phyloP scores from a whole-genome alignment of 78 protist genomes.

The Polysphondylium violaceum region DNA sequence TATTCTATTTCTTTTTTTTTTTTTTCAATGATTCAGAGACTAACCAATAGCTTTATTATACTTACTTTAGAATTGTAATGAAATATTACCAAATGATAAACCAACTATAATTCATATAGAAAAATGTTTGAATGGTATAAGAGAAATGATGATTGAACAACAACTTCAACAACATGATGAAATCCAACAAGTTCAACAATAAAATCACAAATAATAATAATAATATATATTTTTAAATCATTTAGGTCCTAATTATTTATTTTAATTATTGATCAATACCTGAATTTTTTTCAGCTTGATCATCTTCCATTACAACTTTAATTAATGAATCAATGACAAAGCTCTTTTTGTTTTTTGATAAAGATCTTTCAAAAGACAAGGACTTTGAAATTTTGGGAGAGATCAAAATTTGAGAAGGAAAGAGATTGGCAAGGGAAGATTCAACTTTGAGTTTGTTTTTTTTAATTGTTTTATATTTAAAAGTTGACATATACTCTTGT shows the following conservation, averaged over 20 bases:
- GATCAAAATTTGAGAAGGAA: slow-evolving; percentile 17
- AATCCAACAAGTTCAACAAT: too few relatives aligned
- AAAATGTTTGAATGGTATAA: slow-evolving; percentile 1
- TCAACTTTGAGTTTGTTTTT: background rate
- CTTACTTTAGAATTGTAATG: slow-evolving; percentile 57
- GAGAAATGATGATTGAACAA: too few relatives aligned
- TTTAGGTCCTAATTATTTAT: too few relatives aligned
- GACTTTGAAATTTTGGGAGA: too few relatives aligned
- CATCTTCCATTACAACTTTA: too few relatives aligned
- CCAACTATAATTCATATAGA: slow-evolving; percentile 51
- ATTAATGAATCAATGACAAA: too few relatives aligned
- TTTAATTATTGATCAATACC: too few relatives aligned
- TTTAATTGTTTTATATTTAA: slow-evolving; percentile 13
- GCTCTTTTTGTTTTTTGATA: too few relatives aligned
- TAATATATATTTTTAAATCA: too few relatives aligned
- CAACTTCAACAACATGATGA: too few relatives aligned
- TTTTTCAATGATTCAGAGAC: background rate
- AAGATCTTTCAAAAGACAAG: background rate
- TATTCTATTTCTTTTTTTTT: background rate
- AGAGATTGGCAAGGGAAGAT: slow-evolving; percentile 9
- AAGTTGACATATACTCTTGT: slow-evolving; percentile 3
- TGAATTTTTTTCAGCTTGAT: too few relatives aligned
- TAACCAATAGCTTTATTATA: background rate
- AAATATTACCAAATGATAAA: slow-evolving; percentile 66
- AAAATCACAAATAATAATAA: too few relatives aligned